A percentile compares a stretch with the other conserved stretches of the same genome.
Conservation (phyloP, 2,329 filamentous ascomycete species). For the Chaetothyriales sp. region DNA sequence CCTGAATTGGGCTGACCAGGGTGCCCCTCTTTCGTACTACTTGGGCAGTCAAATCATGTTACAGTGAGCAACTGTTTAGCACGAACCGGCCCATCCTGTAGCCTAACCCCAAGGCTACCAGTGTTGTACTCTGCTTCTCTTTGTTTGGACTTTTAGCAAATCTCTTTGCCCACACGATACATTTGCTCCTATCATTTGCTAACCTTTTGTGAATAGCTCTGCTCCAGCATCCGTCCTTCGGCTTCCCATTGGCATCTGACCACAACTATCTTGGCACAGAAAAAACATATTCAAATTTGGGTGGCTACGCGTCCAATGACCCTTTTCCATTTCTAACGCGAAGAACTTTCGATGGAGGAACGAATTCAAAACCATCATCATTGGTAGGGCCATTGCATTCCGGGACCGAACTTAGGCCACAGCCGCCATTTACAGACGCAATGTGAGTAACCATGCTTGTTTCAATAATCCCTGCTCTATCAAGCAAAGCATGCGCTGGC, state of each 20-base stretch:
- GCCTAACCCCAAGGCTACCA: slow-evolving; percentile 11
- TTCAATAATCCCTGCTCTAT: not conserved
- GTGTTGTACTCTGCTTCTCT: slow-evolving; percentile 12
- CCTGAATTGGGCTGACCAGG: slow-evolving; percentile 11
- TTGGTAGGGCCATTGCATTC: slow-evolving; percentile 11
- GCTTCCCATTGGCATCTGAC: slow-evolving; percentile 27
- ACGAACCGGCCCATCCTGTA: slow-evolving; percentile 4
- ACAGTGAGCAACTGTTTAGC: slow-evolving; percentile 12
- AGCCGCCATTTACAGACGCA: slow-evolving; percentile 11
- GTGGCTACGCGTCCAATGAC: slow-evolving; percentile 18
- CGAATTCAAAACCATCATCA: slow-evolving; percentile 7
- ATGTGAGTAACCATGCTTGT: slow-evolving; percentile 11
- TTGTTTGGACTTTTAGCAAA: slow-evolving; percentile 12
- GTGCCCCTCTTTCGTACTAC: slow-evolving; percentile 15
- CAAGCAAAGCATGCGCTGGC: not conserved
- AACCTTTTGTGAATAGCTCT: slow-evolving; percentile 3
- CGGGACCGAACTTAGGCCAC: slow-evolving; percentile 12
- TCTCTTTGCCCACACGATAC: slow-evolving; percentile 3
- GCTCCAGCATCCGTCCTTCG: slow-evolving; percentile 27
- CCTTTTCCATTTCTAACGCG: slow-evolving; percentile 5
- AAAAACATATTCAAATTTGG: slow-evolving; percentile 23
- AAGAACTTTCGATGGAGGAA: not conserved
- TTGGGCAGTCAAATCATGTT: slow-evolving; percentile 10
- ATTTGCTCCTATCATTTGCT: slow-evolving; percentile 17
- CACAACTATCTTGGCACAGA: slow-evolving; percentile 28